These are phyloP conservation scores for Isatis lusitanica DNA, from an alignment of 441 rosid species.

Conservation along the genomic window DNA sequence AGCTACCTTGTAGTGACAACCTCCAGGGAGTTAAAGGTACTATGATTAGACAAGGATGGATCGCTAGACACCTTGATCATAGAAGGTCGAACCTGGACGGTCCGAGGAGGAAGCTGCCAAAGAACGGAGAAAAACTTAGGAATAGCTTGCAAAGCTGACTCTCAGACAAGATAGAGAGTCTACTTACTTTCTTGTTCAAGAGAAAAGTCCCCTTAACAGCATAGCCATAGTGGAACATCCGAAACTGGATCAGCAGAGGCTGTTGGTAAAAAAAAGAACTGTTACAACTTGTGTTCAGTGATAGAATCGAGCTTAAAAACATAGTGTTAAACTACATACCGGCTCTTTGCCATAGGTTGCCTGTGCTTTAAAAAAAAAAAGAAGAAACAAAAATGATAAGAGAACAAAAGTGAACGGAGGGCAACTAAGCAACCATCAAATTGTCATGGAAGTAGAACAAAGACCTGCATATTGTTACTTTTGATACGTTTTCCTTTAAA, in stretches of 20 bases:
- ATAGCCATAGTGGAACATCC: constrained; percentile 63
- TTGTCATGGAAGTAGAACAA: constrained; percentile 19
- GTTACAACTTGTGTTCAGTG: constrained; percentile 5
- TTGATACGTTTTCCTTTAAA: constrained; percentile 34
- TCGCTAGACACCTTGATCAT: constrained; percentile 70
- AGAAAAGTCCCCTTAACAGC: constrained; percentile 84
- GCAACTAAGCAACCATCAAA: neutral
- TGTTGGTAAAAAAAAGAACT: constrained; percentile 14
- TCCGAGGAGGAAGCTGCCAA: constrained; percentile 52
- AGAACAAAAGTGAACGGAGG: neutral
- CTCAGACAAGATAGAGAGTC: neutral
- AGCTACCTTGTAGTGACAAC: constrained; percentile 64
- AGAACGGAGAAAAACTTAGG: constrained; percentile 8
- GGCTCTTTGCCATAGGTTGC: constrained; percentile 37
- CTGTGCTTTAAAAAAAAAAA: neutral
- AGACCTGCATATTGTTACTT: constrained; percentile 47
- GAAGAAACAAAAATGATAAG: neutral
- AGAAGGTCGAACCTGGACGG: constrained; percentile 58
- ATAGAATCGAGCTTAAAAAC: neutral
- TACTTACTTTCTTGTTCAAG: constrained; percentile 56
- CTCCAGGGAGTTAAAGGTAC: constrained; percentile 56
- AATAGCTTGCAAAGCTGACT: neutral
- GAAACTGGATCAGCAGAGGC: constrained; percentile 83
- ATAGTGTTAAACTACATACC: constrained; percentile 29
- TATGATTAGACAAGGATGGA: constrained; percentile 24